phyloP scores from a whole-genome alignment of 306 rosid genomes.

The Prunus fruticosa region DNA sequence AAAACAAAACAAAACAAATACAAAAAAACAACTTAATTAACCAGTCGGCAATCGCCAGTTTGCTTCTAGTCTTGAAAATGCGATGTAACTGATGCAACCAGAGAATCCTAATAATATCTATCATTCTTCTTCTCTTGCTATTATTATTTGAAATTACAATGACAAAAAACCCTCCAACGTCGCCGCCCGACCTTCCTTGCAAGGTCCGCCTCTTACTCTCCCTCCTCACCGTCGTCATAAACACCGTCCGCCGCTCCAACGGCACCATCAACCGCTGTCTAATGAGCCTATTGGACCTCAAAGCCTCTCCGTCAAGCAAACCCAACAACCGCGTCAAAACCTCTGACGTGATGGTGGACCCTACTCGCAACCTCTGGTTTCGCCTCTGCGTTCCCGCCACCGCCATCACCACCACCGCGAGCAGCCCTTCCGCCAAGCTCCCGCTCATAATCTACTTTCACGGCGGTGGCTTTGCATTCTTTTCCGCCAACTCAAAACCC shows the following conservation, averaged over 20 bases:
- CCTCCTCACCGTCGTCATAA: not conserved
- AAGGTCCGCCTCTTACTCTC: constrained; percentile 1
- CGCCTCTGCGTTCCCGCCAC: not conserved
- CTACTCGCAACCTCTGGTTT: constrained; percentile 12
- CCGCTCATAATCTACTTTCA: constrained; percentile 21
- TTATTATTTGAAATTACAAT: not conserved
- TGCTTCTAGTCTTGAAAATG: no score
- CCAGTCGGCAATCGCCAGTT: no score
- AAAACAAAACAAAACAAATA: no score
- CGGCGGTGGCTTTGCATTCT: constrained; percentile 20
- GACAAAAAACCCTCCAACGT: not conserved
- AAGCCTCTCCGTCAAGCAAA: not conserved
- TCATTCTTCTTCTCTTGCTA: no score
- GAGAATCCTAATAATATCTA: no score
- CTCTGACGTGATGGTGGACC: not conserved
- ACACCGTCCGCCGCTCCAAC: constrained; percentile 2
- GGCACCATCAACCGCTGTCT: constrained; percentile 2
- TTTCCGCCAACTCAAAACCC: not conserved
- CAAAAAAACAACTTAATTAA: no score
- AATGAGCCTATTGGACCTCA: not conserved
- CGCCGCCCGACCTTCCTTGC: constrained; percentile 1
- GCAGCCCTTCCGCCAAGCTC: not conserved
- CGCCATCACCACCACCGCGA: not conserved
- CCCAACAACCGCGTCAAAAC: not conserved
- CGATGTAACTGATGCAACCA: no score